Evolutionary conservation across 257 asterid genomes (phyloP).

Genomic region (Jacaranda copaia): DNA sequence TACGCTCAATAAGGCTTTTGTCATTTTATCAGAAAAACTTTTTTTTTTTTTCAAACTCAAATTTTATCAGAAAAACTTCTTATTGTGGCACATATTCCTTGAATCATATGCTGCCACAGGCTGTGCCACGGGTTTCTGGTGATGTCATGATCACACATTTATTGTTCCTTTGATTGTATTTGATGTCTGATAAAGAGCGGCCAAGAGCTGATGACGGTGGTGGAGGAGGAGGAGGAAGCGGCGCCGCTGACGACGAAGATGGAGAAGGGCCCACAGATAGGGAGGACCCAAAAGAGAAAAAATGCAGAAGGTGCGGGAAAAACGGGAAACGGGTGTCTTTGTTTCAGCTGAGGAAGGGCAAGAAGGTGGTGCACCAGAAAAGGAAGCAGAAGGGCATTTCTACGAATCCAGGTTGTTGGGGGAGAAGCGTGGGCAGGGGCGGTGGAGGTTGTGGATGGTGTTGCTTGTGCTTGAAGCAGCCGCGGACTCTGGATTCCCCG

Average conservation of each 20-base stretch:
- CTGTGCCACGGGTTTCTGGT: slow-evolving; percentile 31
- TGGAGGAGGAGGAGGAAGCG: slow-evolving; percentile 19
- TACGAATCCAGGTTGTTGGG: slow-evolving; percentile 50
- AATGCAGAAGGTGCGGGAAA: slow-evolving; percentile 35
- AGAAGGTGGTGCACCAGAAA: slow-evolving; percentile 41
- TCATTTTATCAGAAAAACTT: no score
- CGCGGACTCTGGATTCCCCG: slow-evolving; percentile 61
- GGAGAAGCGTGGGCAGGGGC: slow-evolving; percentile 35
- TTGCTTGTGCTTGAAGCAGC: slow-evolving; percentile 58
- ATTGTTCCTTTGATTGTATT: slow-evolving; percentile 28
- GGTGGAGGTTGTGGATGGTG: slow-evolving; percentile 42
- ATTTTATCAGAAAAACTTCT: not conserved
- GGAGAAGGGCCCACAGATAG: slow-evolving; percentile 37
- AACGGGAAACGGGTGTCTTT: slow-evolving; percentile 49
- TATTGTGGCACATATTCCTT: not conserved
- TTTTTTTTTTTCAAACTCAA: no score
- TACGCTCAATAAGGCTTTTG: not conserved
- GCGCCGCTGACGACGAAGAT: slow-evolving; percentile 40
- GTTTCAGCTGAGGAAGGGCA: slow-evolving; percentile 59
- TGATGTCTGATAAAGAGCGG: slow-evolving; percentile 68
- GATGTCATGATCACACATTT: slow-evolving; percentile 17
- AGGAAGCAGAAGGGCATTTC: slow-evolving; percentile 51
- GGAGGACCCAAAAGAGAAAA: slow-evolving; percentile 36
- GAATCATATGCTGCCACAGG: slow-evolving; percentile 38
- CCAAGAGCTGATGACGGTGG: slow-evolving; percentile 31